Percentiles rank a stretch among this genome's conserved stretches.
Evolutionary conservation across 257 asterid species (phyloP).

Genomic region (Solanum paucissectum): DNA sequence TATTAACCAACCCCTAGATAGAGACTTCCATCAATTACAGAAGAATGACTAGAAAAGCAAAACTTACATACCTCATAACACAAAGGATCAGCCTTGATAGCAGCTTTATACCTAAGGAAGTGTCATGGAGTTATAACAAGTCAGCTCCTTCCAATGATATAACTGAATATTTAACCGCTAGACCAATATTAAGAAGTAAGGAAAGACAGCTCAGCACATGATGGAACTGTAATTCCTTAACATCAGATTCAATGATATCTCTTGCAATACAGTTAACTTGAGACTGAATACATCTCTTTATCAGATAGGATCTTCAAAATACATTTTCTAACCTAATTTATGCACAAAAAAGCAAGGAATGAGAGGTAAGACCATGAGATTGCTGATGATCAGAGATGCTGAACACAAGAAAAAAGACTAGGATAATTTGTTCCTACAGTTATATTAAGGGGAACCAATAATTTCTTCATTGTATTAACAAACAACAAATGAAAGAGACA

Average conservation of each 20-base stretch:
- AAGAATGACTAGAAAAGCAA: slow-evolving; percentile 2
- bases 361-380: neutral
- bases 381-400: neutral
- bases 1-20: neutral
- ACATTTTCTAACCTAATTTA: neutral
- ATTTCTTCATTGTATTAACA: neutral
- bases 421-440: neutral
- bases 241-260: neutral
- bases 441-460: neutral
- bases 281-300: neutral
- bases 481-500: neutral
- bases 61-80: slow-evolving; percentile 77
- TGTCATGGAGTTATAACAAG: slow-evolving; percentile 11
- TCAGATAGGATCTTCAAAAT: neutral
- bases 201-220: neutral
- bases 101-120: slow-evolving; percentile 85
- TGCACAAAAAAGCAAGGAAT: neutral
- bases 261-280: neutral
- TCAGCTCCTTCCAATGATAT: slow-evolving; percentile 3
- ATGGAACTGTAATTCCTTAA: neutral
- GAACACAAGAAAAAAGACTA: neutral
- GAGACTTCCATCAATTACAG: neutral
- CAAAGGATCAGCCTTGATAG: slow-evolving; percentile 93
- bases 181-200: neutral
- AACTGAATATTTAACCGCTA: neutral